Percentiles rank a stretch among this genome's conserved stretches.
These are phyloP conservation scores for Massospora cicadina DNA, from an alignment of 371 early-diverging fungal genomes.

Conservation along the genomic window DNA sequence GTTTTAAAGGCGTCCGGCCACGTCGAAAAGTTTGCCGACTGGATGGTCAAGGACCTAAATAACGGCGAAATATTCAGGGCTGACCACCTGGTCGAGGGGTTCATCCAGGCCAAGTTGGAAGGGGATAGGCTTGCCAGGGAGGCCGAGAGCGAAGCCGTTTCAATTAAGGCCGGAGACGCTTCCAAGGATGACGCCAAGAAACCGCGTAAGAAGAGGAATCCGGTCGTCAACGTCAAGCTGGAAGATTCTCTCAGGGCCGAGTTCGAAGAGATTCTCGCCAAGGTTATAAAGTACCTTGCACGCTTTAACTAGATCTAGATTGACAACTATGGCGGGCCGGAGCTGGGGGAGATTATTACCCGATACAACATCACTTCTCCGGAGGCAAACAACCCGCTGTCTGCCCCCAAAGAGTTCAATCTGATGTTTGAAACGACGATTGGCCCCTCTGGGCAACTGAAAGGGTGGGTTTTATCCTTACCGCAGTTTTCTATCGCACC, in stretches of 20 bases:
- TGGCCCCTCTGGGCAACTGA: slow-evolving; percentile 93
- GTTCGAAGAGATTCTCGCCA: slow-evolving; percentile 73
- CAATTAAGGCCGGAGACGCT: slow-evolving; percentile 15
- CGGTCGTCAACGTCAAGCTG: slow-evolving; percentile 43
- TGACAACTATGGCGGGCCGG: slow-evolving; percentile 81
- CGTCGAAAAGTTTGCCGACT: slow-evolving; percentile 98
- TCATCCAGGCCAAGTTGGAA: slow-evolving; percentile 74
- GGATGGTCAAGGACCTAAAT: slow-evolving; percentile 89
- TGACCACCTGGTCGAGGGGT: slow-evolving; percentile 94
- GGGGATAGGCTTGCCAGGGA: slow-evolving; percentile 56
- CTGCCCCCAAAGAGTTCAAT: slow-evolving; percentile 91
- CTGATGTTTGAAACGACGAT: slow-evolving; percentile 98
- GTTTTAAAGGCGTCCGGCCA: slow-evolving; percentile 99
- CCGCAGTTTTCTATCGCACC: too few species aligned
- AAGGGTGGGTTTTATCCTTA: slow-evolving; percentile 44
- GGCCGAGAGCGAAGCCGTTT: slow-evolving; percentile 22
- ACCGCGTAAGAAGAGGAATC: slow-evolving; percentile 54
- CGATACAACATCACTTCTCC: slow-evolving; percentile 81
- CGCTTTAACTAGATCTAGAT: slow-evolving; percentile 27
- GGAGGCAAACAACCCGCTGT: slow-evolving; percentile 79
- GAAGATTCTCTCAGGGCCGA: slow-evolving; percentile 39
- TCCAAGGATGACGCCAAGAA: slow-evolving; percentile 29
- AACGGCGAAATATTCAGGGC: slow-evolving; percentile 96
- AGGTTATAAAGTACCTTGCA: slow-evolving; percentile 24
- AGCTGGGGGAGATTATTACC: slow-evolving; percentile 73